Percentiles rank a stretch among this genome's conserved stretches.
These are phyloP conservation scores for Coleophoma cylindrospora DNA, from an alignment of 2,329 filamentous ascomycete genomes.

Conservation along the genomic window DNA sequence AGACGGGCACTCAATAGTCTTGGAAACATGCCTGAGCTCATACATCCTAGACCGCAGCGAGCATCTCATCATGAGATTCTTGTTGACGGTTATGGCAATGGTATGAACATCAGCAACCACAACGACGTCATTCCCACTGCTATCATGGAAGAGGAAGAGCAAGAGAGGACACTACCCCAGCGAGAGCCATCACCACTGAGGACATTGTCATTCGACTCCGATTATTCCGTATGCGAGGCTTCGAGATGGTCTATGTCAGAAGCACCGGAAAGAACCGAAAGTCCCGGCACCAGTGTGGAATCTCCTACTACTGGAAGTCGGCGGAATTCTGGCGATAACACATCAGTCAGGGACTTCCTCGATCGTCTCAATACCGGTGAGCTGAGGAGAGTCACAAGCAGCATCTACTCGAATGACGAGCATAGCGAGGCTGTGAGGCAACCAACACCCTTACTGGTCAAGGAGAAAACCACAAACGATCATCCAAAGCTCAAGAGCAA, in stretches of 20 bases:
- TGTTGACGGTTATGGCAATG: constrained; percentile 49
- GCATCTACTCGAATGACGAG: constrained; percentile 10
- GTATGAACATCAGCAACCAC: constrained; percentile 32
- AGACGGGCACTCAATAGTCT: constrained; percentile 24
- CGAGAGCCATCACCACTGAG: neutral
- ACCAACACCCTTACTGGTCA: too few species aligned
- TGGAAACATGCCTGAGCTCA: constrained; percentile 18
- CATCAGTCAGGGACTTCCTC: constrained; percentile 10
- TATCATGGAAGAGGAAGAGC: neutral
- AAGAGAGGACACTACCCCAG: constrained; percentile 6
- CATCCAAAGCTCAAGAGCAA: too few species aligned
- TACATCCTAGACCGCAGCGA: constrained; percentile 18
- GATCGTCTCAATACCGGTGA: constrained; percentile 8
- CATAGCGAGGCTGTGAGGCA: constrained; percentile 7
- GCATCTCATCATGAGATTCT: constrained; percentile 44
- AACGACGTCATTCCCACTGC: constrained; percentile 2
- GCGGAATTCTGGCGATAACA: neutral
- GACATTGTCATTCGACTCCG: constrained; percentile 10
- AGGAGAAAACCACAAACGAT: too few species aligned
- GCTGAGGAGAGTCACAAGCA: constrained; percentile 7
- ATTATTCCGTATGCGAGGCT: constrained; percentile 8
- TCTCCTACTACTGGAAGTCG: neutral
- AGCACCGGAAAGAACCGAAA: constrained; percentile 6
- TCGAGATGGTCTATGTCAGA: constrained; percentile 17
- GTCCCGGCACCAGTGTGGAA: constrained; percentile 8